Conservation (phyloP, 2,329 filamentous ascomycete species). For the Acephala macrosclerotiorum region DNA sequence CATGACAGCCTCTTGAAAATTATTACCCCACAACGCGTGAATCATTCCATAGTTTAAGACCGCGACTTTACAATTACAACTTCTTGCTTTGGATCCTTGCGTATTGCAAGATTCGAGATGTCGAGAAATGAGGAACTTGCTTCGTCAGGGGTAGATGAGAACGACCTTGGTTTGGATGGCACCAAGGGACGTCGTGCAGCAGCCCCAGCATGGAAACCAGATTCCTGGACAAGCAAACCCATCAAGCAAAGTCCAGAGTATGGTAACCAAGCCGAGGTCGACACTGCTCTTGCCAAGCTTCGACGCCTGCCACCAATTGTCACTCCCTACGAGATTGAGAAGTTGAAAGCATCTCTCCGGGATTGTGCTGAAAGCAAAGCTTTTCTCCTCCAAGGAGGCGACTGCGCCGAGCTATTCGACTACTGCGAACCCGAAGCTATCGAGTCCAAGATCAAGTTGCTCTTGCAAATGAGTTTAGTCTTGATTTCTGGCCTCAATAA, state of each 20-base stretch:
- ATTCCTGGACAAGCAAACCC: constrained; percentile 79
- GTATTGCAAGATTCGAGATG: not conserved
- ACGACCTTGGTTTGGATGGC: not conserved
- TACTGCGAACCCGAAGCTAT: constrained; percentile 92
- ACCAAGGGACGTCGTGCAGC: not conserved
- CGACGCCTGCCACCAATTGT: constrained; percentile 78
- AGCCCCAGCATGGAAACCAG: constrained; percentile 58
- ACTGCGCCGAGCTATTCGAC: constrained; percentile 96
- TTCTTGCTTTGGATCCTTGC: not conserved
- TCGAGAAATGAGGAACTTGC: not conserved
- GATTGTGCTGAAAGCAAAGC: constrained; percentile 91
- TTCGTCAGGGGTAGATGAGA: not conserved
- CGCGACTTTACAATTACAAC: not conserved
- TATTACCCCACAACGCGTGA: not conserved
- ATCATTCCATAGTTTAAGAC: not conserved
- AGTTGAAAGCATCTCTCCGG: constrained; percentile 77
- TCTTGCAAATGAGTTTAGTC: constrained; percentile 96
- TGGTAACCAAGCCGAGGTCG: constrained; percentile 65
- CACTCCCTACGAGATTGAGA: constrained; percentile 80
- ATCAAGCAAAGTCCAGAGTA: constrained; percentile 81
- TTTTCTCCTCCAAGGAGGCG: constrained; percentile 93
- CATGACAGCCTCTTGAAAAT: not conserved
- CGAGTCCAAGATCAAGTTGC: constrained; percentile 94
- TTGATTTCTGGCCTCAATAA: constrained; percentile 86
- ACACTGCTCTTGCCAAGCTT: constrained; percentile 69